These are phyloP conservation scores for Rutstroemia sp. DNA, from an alignment of 2,329 filamentous ascomycete species.

Conservation along the genomic window DNA sequence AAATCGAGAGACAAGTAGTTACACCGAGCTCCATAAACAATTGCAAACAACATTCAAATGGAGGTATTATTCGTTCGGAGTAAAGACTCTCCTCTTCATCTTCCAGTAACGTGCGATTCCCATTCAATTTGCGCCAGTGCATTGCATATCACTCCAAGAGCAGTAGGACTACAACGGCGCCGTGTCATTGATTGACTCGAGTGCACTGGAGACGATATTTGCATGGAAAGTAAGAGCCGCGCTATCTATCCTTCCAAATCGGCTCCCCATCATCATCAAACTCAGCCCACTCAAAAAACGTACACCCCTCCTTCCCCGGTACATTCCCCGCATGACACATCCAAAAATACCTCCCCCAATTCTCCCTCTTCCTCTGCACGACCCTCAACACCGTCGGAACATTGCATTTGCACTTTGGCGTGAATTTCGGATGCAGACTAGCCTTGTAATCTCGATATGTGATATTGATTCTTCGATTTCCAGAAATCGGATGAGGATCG, in stretches of 20 bases:
- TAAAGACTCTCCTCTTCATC: too few relatives aligned
- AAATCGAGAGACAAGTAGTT: too few relatives aligned
- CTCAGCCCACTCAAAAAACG: slow-evolving; percentile 77
- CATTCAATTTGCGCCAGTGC: too few relatives aligned
- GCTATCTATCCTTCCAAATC: slow-evolving; percentile 39
- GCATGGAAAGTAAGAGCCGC: too few relatives aligned
- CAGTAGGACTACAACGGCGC: too few relatives aligned
- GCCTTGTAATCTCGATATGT: slow-evolving; percentile 85
- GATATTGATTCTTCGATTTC: slow-evolving; percentile 79
- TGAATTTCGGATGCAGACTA: slow-evolving; percentile 67
- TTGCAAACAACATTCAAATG: too few relatives aligned
- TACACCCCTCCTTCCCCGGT: slow-evolving; percentile 61
- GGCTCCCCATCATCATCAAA: slow-evolving; percentile 85
- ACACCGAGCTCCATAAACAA: too few relatives aligned
- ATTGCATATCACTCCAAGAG: too few relatives aligned
- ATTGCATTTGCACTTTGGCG: slow-evolving; percentile 69
- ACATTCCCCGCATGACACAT: slow-evolving; percentile 78
- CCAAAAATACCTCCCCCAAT: slow-evolving; percentile 80
- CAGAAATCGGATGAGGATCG: slow-evolving; percentile 76
- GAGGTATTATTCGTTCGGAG: too few relatives aligned
- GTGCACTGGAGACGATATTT: too few relatives aligned
- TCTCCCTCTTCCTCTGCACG: slow-evolving; percentile 71
- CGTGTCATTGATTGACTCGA: too few relatives aligned
- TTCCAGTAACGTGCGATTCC: too few relatives aligned
- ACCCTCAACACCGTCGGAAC: slow-evolving; percentile 65